phyloP scores from a whole-genome alignment of 2,329 filamentous ascomycete genomes.

The Colletotrichum sp. region DNA sequence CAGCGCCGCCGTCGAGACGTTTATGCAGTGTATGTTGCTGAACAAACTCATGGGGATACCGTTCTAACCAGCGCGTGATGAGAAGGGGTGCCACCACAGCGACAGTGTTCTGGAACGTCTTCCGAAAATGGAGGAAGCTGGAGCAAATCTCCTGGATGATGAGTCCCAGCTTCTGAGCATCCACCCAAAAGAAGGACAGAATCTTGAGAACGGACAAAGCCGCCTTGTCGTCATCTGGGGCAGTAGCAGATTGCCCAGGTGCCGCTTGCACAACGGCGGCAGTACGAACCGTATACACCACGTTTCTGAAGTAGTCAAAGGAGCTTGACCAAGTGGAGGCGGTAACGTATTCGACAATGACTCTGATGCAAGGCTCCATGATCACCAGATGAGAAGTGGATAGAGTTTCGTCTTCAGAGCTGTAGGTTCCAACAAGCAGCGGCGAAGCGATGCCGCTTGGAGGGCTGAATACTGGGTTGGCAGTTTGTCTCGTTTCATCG shows the following conservation, averaged over 20 bases:
- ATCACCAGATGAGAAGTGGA: constrained; percentile 42
- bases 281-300: constrained; percentile 57
- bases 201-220: constrained; percentile 63
- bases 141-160: constrained; percentile 71
- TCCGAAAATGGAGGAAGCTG: constrained; percentile 70
- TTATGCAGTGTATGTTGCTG: constrained; percentile 64
- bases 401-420: constrained; percentile 36
- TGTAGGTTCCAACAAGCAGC: constrained; percentile 28
- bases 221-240: constrained; percentile 55
- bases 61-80: constrained; percentile 70
- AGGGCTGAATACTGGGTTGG: background rate
- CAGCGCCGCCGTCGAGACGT: constrained; percentile 68
- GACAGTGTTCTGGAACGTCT: constrained; percentile 67
- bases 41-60: constrained; percentile 69
- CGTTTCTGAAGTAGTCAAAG: constrained; percentile 62
- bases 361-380: constrained; percentile 60
- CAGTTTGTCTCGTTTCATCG: constrained; percentile 43
- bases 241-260: constrained; percentile 38
- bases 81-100: constrained; percentile 67
- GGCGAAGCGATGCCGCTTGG: constrained; percentile 21
- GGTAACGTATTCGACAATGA: constrained; percentile 67
- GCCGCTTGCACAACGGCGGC: constrained; percentile 43
- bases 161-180: constrained; percentile 64
- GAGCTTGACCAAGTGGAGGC: constrained; percentile 67
- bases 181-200: constrained; percentile 69